Base-by-base conservation (phyloP, 768 basidiomycete genomes). In the Psilocybe cubensis region DNA sequence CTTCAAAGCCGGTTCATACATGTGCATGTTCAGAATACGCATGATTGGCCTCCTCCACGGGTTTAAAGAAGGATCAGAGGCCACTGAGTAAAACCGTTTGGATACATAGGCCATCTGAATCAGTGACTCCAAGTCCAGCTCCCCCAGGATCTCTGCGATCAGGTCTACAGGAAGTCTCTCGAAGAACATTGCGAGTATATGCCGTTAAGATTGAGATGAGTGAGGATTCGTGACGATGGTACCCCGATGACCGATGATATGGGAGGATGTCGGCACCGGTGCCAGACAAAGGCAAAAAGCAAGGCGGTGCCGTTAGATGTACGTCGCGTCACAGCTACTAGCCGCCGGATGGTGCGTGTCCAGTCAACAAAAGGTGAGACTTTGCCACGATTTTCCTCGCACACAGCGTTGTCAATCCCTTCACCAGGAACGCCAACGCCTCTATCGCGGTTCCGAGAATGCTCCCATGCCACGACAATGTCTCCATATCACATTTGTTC, bases 11-110 rank as follows among this genome's bases (percentile, higher is more conserved):
- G 68, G 67, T 52, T 86, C 84, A 61, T 88, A 87, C 24, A 67
- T 59, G 27, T 70, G 67, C 14, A 70, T 70, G 23, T 69, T 73
- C 21, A 93, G 78, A 60, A 76, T 83, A 25, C 80, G 81, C 21
- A 86, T 70, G 61, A 92, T 91, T 2, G 91, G 88, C 14, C 72
- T 74, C 51, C 89, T 80, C 91, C 92, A 92, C 17, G 87, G 89
- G 65, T 92, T 92, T 43, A 92, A 71, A 3, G 83, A 76, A 6
- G 81, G 63, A 62, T 91, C 88, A 2, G 88, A 83, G 17, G 81
- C 79, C 40, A 92, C 79, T 47, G 72, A 68, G 41, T 79, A 76
- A 21, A 92, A 73, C 40, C 82, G 76, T 57, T 79, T 80, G 3
- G 88, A 91, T 25, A 92, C 72, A 56, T 83, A 80, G 12, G 89